Conservation (phyloP, 2,329 filamentous ascomycete species). For the Gremmenia infestans region DNA sequence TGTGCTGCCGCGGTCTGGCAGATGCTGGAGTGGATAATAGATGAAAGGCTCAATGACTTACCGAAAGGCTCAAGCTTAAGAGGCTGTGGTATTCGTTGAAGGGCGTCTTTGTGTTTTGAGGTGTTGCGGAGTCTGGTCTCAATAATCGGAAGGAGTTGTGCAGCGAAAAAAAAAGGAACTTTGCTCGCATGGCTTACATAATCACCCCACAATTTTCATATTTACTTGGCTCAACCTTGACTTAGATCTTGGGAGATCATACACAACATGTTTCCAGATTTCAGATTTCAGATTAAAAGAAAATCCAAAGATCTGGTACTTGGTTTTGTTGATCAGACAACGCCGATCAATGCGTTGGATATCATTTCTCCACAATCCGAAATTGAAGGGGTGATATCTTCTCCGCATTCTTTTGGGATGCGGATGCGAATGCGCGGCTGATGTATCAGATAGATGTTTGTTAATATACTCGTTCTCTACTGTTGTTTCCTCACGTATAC, state of each 20-base stretch:
- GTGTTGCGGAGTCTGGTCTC: not conserved
- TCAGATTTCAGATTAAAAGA: not conserved
- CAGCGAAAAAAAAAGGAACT: not conserved
- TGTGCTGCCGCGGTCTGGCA: not conserved
- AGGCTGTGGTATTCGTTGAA: not conserved
- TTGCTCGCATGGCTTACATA: not conserved
- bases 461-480: not conserved
- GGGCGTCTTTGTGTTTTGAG: not conserved
- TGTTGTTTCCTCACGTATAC: not conserved
- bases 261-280: not conserved
- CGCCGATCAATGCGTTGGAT: not conserved
- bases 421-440: not conserved
- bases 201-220: not conserved
- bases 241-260: not conserved
- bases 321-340: conserved; percentile 14
- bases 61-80: not conserved
- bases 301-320: not conserved
- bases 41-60: not conserved
- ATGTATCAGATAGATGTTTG: conserved; percentile 1
- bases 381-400: conserved; percentile 1
- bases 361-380: not conserved
- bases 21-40: not conserved
- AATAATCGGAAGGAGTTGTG: not conserved
- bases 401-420: conserved; percentile 4
- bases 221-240: not conserved